phyloP scores from a whole-genome alignment of 768 basidiomycete genomes.

The Boletellus sp. region DNA sequence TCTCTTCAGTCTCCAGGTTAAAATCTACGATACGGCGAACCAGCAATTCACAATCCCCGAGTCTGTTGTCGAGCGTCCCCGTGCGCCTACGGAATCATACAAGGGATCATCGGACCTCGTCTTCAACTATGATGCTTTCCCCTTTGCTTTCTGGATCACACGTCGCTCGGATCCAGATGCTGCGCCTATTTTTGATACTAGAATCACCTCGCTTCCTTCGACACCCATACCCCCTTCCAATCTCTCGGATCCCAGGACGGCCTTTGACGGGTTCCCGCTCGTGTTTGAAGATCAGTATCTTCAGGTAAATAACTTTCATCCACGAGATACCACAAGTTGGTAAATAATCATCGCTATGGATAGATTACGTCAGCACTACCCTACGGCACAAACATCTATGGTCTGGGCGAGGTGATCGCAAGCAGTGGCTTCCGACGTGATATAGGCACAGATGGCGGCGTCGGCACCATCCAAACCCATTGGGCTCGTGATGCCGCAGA shows the following conservation, averaged over 20 bases:
- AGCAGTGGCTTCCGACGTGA: constrained; percentile 67
- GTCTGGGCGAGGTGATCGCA: constrained; percentile 69
- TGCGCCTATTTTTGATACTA: constrained; percentile 67
- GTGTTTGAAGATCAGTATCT: constrained; percentile 81
- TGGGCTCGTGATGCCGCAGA: constrained; percentile 64
- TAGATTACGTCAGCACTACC: constrained; percentile 67
- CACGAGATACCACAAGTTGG: not conserved
- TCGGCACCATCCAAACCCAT: constrained; percentile 60
- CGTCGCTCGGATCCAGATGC: constrained; percentile 55
- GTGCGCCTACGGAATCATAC: constrained; percentile 32
- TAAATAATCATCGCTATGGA: not conserved
- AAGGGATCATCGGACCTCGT: constrained; percentile 53
- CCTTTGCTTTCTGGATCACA: constrained; percentile 81
- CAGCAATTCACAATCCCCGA: constrained; percentile 66
- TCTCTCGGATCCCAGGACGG: constrained; percentile 46
- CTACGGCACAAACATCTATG: constrained; percentile 67
- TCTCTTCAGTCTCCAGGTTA: constrained; percentile 54
- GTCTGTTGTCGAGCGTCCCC: constrained; percentile 45
- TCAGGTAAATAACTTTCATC: constrained; percentile 40
- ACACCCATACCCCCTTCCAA: constrained; percentile 59
- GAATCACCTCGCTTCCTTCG: constrained; percentile 54
- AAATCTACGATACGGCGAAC: constrained; percentile 58
- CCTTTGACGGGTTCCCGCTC: constrained; percentile 61
- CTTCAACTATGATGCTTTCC: constrained; percentile 61
- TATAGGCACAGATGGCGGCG: constrained; percentile 45